Percentiles rank a stretch among this genome's conserved stretches.
These are phyloP conservation scores for Penicillium sp. DNA, from an alignment of 2,329 filamentous ascomycete species.

Conservation along the genomic window DNA sequence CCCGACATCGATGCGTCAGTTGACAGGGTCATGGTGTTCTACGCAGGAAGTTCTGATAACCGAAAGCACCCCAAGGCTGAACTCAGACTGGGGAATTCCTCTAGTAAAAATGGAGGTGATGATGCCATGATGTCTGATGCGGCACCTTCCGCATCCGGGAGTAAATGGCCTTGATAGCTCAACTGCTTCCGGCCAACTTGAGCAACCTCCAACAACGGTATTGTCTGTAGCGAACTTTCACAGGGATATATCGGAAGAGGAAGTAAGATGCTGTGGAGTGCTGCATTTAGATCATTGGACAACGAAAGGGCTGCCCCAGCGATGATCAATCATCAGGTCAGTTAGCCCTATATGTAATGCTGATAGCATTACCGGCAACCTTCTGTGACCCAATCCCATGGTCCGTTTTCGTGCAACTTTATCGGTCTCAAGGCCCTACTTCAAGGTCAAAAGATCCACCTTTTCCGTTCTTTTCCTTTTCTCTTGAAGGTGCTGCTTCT, in stretches of 20 bases:
- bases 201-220: conserved; percentile 1
- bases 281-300: conserved; percentile 23
- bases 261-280: conserved; percentile 1
- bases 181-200: conserved; percentile 5
- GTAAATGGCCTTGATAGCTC: conserved; percentile 8
- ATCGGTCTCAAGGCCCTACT: conserved; percentile 19
- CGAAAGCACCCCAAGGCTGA: conserved; percentile 1
- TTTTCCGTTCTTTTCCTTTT: conserved; percentile 6
- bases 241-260: background rate
- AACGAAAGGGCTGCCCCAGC: conserved; percentile 13
- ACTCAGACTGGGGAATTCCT: conserved; percentile 4
- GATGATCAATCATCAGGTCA: conserved; percentile 6
- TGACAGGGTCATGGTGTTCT: conserved; percentile 18
- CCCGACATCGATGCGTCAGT: conserved; percentile 12
- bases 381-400: conserved; percentile 31
- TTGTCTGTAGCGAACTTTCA: background rate
- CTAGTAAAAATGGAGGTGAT: conserved; percentile 14
- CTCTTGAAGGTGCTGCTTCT: conserved; percentile 5
- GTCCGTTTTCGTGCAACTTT: conserved; percentile 27
- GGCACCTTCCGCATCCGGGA: conserved; percentile 29
- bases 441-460: conserved; percentile 30
- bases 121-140: conserved; percentile 24
- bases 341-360: conserved; percentile 27
- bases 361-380: conserved; percentile 27
- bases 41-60: background rate